phyloP scores from a whole-genome alignment of 2,329 filamentous ascomycete species.

The Chalaropsis thielavioides region DNA sequence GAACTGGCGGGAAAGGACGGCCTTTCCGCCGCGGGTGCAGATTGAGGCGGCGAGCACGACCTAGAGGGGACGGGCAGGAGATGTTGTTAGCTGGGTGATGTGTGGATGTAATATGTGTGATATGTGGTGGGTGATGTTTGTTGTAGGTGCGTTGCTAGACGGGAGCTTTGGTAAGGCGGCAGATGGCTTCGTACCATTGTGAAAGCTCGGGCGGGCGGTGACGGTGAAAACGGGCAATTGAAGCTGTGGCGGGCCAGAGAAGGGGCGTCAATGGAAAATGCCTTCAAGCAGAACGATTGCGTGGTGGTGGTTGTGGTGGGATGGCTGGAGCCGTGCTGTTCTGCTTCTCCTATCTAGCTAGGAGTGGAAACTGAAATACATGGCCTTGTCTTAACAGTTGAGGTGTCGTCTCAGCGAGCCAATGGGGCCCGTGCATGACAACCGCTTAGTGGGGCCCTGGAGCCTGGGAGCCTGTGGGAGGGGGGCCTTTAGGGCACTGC shows the following conservation, averaged over 20 bases:
- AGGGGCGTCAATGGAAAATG: neutral
- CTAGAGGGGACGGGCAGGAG: constrained; percentile 31
- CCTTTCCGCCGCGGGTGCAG: constrained; percentile 95
- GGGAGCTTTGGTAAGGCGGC: neutral
- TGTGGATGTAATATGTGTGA: too few relatives aligned
- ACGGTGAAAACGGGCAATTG: neutral
- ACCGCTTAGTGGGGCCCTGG: constrained; percentile 12
- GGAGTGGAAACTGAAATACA: constrained; percentile 12
- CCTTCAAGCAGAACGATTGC: neutral
- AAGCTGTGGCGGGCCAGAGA: neutral
- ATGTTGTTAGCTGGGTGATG: neutral
- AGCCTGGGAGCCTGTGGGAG: neutral
- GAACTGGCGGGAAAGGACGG: constrained; percentile 94
- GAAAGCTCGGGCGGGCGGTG: neutral
- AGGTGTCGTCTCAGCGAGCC: constrained; percentile 17
- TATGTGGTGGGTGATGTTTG: too few relatives aligned
- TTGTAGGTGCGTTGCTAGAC: too few relatives aligned
- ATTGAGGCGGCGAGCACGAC: constrained; percentile 98
- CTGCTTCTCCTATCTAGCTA: constrained; percentile 9
- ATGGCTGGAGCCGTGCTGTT: neutral
- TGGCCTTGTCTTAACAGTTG: constrained; percentile 17
- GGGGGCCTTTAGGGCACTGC: neutral
- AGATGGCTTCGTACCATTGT: constrained; percentile 10
- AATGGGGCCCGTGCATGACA: constrained; percentile 11
- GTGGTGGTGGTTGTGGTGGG: neutral